A percentile compares a stretch with the other conserved stretches of the same genome.
These are phyloP conservation scores for Saksenaea oblongispora DNA, from an alignment of 371 early-diverging fungal species.

Conservation along the genomic window DNA sequence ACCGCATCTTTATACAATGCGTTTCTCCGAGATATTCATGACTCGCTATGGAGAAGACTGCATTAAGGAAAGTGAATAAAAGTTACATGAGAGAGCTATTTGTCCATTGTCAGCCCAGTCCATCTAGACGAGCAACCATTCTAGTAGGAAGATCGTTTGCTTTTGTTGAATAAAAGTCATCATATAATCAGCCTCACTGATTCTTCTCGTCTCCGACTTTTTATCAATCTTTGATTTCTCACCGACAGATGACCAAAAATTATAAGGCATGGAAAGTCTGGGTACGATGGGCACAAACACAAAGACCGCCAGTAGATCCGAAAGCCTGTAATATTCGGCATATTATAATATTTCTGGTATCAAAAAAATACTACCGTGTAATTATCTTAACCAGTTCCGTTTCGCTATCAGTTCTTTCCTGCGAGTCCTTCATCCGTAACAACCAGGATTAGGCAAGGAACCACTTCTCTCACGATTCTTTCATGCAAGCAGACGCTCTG, in stretches of 20 bases:
- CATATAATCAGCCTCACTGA: too few relatives aligned
- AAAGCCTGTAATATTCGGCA: background rate
- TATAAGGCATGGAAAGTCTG: conserved; percentile 18
- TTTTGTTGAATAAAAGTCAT: too few relatives aligned
- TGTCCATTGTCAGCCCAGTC: too few relatives aligned
- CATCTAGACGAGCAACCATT: too few relatives aligned
- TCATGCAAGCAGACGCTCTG: background rate
- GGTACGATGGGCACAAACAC: background rate
- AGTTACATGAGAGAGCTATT: too few relatives aligned
- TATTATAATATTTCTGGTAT: background rate
- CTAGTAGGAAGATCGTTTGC: too few relatives aligned
- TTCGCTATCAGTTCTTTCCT: background rate
- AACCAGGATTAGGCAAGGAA: background rate
- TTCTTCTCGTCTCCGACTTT: too few relatives aligned
- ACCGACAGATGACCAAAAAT: conserved; percentile 1
- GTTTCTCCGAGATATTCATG: too few relatives aligned
- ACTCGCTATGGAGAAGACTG: too few relatives aligned
- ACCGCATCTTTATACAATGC: too few relatives aligned
- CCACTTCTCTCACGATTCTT: background rate
- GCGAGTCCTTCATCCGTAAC: background rate
- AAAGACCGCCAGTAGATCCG: background rate
- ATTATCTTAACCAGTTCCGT: background rate
- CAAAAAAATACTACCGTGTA: background rate
- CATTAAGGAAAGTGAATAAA: too few relatives aligned
- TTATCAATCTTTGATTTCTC: too few relatives aligned